A percentile compares a stretch with the other conserved stretches of the same genome.
Conservation (phyloP, 176 grass and related monocot species). For the Triticum dicoccoides region DNA sequence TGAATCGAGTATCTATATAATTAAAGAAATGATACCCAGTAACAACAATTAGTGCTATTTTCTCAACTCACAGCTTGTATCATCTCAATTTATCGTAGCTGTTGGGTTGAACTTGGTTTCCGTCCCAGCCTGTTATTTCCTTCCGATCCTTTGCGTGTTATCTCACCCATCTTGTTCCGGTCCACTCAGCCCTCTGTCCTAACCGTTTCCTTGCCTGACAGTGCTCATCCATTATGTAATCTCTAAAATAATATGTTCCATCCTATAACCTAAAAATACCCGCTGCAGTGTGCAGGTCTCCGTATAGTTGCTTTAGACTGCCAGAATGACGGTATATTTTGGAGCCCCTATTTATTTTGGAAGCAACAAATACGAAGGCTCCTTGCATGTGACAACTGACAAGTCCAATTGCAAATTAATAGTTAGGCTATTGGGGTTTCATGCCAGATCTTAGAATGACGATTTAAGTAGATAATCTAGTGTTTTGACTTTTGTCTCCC, state of each 20-base stretch:
- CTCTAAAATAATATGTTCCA: background rate
- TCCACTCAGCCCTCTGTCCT: background rate
- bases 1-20: background rate
- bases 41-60: background rate
- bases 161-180: background rate
- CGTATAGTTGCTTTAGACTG: background rate
- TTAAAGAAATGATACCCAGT: background rate
- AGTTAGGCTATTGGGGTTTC: background rate
- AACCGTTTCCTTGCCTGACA: background rate
- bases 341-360: constrained; percentile 4
- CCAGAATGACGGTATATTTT: background rate
- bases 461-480: constrained; percentile 7
- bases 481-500: constrained; percentile 17
- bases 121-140: background rate
- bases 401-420: constrained; percentile 20
- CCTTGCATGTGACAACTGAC: background rate
- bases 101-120: background rate
- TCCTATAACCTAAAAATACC: background rate
- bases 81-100: background rate
- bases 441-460: background rate
- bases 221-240: background rate
- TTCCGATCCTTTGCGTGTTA: background rate
- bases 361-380: background rate
- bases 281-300: background rate
- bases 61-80: background rate